phyloP scores from a whole-genome alignment of 1,284 basidiomycete genomes.

The Chalciporus sp. region DNA sequence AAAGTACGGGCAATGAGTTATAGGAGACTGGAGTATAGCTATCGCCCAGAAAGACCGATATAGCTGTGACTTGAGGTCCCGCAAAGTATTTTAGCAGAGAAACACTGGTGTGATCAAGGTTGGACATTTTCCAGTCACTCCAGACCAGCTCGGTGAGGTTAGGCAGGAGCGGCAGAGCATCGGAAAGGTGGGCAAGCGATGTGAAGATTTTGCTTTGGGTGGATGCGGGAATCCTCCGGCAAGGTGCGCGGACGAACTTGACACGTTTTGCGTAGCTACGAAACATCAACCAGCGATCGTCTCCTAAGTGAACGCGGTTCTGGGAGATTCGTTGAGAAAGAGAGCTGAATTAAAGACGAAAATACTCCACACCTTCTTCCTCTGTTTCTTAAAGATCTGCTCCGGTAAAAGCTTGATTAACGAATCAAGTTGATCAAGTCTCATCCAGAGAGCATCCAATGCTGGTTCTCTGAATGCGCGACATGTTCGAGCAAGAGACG shows the following conservation, averaged over 20 bases:
- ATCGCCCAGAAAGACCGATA: slow-evolving; percentile 11
- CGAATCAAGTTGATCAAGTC: slow-evolving; percentile 14
- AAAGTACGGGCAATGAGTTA: slow-evolving; percentile 5
- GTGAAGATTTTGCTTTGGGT: not conserved
- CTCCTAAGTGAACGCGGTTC: not conserved
- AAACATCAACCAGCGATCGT: slow-evolving; percentile 15
- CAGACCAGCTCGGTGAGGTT: slow-evolving; percentile 13
- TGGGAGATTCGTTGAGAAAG: not conserved
- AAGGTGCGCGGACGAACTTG: slow-evolving; percentile 8
- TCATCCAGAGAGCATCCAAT: slow-evolving; percentile 19
- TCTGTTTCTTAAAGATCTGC: too few relatives aligned
- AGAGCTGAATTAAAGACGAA: too few relatives aligned
- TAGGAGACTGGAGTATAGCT: slow-evolving; percentile 1
- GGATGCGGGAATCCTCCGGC: not conserved
- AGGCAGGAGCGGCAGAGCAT: slow-evolving; percentile 16
- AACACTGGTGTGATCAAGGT: slow-evolving; percentile 6
- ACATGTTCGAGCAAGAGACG: slow-evolving; percentile 19
- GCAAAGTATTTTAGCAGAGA: slow-evolving; percentile 15
- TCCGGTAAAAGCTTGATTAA: slow-evolving; percentile 9
- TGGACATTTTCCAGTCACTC: slow-evolving; percentile 3
- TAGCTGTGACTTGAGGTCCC: slow-evolving; percentile 6
- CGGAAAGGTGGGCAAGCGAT: slow-evolving; percentile 3
- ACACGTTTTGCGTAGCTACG: slow-evolving; percentile 19
- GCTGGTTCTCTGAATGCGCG: slow-evolving; percentile 17
- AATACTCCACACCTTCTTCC: too few relatives aligned